Base-by-base conservation (phyloP, 2,329 filamentous ascomycete genomes). In the Tothia fuscella region DNA sequence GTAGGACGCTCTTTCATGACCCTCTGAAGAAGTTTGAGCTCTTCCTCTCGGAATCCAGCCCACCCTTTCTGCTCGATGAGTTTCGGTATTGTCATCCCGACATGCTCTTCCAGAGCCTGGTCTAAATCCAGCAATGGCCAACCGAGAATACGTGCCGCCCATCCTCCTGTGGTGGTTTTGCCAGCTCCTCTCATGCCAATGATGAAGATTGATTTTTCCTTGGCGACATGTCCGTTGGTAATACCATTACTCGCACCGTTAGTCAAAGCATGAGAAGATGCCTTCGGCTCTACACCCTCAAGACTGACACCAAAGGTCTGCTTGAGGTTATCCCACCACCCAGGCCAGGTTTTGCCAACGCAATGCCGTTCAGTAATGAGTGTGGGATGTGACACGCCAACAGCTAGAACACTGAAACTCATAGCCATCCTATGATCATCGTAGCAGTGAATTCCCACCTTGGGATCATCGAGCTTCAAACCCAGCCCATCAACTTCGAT, bases 391-490 rank as follows among this genome's bases (percentile, higher is more conserved):
- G 83, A 80, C 0, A 82, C 73, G 22, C 80, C 74, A 14, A 85
- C 66, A 10, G 86, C 77, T 13, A 98, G 68, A 5, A 98, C 87
- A 50, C 87, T 91, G 63, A 98, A 94, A 62, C 89, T 95, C 87
- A 98, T 98, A 19, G 91, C 91, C 10, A 98, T 87, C 46, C 91
- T 82, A 59, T 98, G 91, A 55, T 98, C 91, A 56, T 98, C 91
- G 51, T 96, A 98, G 64, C 89, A 96, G 64, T 83, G 81, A 32
- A 98, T 74, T 22, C 82, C 78, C 6, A 67, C 71, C n/a, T 65
- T 58, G 25, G 75, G 64, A 14, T 64, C 57, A 34, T 72, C 59
- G 5, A 67, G 60, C 30, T 70, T 57, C 32, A 72, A 67, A 25
- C 68, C 66, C 32, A 67, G 64, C 13, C 75, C 75, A 48, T 78